Base-by-base conservation (phyloP, 2,329 filamentous ascomycete species). In the Penicillium sp. region DNA sequence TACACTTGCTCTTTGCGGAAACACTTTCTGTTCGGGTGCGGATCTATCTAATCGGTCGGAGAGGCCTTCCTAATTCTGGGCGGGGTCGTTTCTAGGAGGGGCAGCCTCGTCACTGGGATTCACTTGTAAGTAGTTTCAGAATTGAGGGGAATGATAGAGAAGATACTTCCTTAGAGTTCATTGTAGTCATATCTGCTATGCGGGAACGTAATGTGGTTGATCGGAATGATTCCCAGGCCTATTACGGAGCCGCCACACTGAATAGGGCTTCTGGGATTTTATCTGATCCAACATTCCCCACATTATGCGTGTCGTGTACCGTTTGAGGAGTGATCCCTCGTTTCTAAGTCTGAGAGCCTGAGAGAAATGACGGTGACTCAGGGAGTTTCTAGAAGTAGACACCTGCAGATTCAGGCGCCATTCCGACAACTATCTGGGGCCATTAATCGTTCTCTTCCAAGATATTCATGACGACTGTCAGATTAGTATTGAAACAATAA, bases 1-100 rank as follows among this genome's bases (percentile, higher is more conserved):
- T 39, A 39, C 35, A 39, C 35, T 39, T 39, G n/a, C 35, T 39
- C 35, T 39, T 19, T 39, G 35, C 35, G 35, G 35, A 39, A 39
- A 39, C 35, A 39, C 35, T 39, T 39, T 39, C 35, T 39, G n/a
- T 39, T 39, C 19, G n/a, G 35, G 9, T 39, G 6, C 4, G n/a
- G 35, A 37, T 37, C 35, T 39, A 19, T 39, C 35, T 39, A 19
- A 39, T 19, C 35, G n/a, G n/a, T 19, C 35, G 35, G 35, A 39
- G 35, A 39, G 8, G 35, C 35, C 9, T 39, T 39, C 35, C 35
- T 39, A 39, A 39, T 39, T 3, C 35, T 39, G n/a, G 2, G 35
- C n/a, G 35, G 35, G n/a, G 35, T 39, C 35, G n/a, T 39, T 39
- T 19, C n/a, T 39, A 39, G n/a, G 16, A 39, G 35, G 16, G 35